Evolutionary conservation across 768 basidiomycete genomes (phyloP).

Genomic region (Naganishia friedmannii): DNA sequence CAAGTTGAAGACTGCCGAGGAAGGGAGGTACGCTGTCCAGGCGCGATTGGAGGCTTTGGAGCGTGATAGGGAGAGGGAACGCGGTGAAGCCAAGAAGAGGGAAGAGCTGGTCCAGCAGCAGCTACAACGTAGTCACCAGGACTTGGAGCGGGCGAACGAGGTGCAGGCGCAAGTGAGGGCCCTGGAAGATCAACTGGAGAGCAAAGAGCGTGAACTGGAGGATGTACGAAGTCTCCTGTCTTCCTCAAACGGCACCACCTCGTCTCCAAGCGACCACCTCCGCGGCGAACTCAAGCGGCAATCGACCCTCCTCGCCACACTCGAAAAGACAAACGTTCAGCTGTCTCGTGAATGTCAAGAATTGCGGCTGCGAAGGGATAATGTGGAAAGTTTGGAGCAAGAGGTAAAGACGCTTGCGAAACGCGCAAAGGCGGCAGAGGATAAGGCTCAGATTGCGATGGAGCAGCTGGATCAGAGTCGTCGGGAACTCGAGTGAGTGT

Average conservation of each 20-base stretch:
- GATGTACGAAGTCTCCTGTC: slow-evolving; percentile 22
- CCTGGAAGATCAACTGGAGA: slow-evolving; percentile 42
- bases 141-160: slow-evolving; percentile 32
- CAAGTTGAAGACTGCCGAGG: slow-evolving; percentile 16
- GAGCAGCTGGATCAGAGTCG: slow-evolving; percentile 45
- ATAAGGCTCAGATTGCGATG: slow-evolving; percentile 39
- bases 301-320: slow-evolving; percentile 35
- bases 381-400: slow-evolving; percentile 39
- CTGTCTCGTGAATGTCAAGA: slow-evolving; percentile 42
- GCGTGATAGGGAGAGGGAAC: slow-evolving; percentile 20
- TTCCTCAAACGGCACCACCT: not conserved
- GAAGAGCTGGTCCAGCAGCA: slow-evolving; percentile 28
- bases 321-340: slow-evolving; percentile 36
- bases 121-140: slow-evolving; percentile 34
- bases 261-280: not conserved
- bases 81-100: slow-evolving; percentile 34
- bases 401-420: slow-evolving; percentile 37
- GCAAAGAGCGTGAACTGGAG: slow-evolving; percentile 34
- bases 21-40: slow-evolving; percentile 27
- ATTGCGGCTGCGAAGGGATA: slow-evolving; percentile 43
- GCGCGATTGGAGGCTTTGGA: slow-evolving; percentile 22
- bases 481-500: slow-evolving; percentile 49
- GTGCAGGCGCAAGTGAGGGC: slow-evolving; percentile 38
- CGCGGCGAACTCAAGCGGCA: slow-evolving; percentile 36
- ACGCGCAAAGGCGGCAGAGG: slow-evolving; percentile 37